Conservation (phyloP, 2,329 filamentous ascomycete genomes). For the Fusarium drepaniforme region DNA sequence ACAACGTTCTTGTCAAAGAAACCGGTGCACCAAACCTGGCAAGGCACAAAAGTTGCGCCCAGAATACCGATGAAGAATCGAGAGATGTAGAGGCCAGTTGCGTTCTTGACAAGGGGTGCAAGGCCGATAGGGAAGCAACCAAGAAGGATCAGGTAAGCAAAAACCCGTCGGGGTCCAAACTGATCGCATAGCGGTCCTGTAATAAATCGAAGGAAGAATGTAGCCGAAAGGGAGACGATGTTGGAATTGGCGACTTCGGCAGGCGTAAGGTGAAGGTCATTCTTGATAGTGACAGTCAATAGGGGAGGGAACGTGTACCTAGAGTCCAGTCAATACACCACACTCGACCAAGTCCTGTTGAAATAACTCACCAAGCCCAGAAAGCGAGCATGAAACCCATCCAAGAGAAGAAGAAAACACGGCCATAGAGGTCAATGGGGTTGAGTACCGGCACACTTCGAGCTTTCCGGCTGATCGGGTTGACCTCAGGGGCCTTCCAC, state of each 20-base stretch:
- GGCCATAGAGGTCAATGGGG: conserved; percentile 81
- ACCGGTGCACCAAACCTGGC: conserved; percentile 91
- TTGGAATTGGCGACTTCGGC: conserved; percentile 88
- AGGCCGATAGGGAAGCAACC: conserved; percentile 87
- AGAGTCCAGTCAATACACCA: conserved; percentile 20
- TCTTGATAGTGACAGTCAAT: conserved; percentile 81
- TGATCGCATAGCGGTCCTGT: conserved; percentile 88
- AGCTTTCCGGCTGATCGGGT: conserved; percentile 87
- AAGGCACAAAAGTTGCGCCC: conserved; percentile 84
- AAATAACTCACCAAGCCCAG: conserved; percentile 75
- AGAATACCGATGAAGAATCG: conserved; percentile 87
- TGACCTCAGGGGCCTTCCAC: conserved; percentile 73
- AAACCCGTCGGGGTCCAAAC: conserved; percentile 84
- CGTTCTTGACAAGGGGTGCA: conserved; percentile 78
- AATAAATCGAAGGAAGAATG: conserved; percentile 80
- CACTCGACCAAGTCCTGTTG: background rate
- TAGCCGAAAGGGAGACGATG: conserved; percentile 80
- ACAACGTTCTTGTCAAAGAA: conserved; percentile 96
- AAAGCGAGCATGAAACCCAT: conserved; percentile 89
- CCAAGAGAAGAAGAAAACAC: conserved; percentile 93
- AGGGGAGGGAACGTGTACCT: conserved; percentile 88
- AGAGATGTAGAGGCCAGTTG: conserved; percentile 73
- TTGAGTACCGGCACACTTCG: conserved; percentile 84
- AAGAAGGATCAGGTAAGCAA: conserved; percentile 80
- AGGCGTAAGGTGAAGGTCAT: conserved; percentile 79